Evolutionary conservation across 2,329 filamentous ascomycete genomes (phyloP).

Genomic region (Colletotrichum higginsianum): DNA sequence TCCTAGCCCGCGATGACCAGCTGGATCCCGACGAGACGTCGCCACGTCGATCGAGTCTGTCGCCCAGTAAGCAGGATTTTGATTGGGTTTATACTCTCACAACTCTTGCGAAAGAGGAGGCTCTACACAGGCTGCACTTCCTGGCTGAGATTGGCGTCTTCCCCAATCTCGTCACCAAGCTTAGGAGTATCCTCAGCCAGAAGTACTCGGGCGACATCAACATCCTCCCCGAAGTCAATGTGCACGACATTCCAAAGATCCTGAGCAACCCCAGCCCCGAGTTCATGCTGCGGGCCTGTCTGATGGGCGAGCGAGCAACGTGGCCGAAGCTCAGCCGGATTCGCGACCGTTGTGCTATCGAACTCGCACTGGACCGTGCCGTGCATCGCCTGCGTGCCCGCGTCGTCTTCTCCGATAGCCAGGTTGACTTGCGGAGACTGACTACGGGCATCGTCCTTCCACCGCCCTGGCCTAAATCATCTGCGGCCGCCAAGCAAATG

Average conservation of each 20-base stretch:
- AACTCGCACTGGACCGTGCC: conserved; percentile 84
- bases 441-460: conserved; percentile 49
- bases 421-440: conserved; percentile 70
- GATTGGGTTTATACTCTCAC: conserved; percentile 78
- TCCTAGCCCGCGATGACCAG: conserved; percentile 82
- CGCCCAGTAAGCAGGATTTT: conserved; percentile 57
- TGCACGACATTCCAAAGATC: conserved; percentile 81
- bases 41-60: conserved; percentile 32
- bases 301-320: conserved; percentile 86
- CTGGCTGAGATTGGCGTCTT: conserved; percentile 86
- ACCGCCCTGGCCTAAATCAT: conserved; percentile 49
- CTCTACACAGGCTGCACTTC: conserved; percentile 84
- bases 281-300: conserved; percentile 86
- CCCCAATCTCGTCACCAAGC: conserved; percentile 83
- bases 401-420: conserved; percentile 78
- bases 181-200: conserved; percentile 86
- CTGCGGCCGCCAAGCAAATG: conserved; percentile 41
- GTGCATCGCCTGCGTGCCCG: conserved; percentile 78
- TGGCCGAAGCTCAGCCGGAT: conserved; percentile 93
- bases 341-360: conserved; percentile 88
- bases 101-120: conserved; percentile 83
- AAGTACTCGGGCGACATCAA: conserved; percentile 97
- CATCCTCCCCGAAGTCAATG: conserved; percentile 85
- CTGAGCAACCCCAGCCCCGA: conserved; percentile 87
- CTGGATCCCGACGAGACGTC: conserved; percentile 56